Base-by-base conservation (phyloP, 352 stramenopile genomes). In the Phytopythium cucurbitacearum region DNA sequence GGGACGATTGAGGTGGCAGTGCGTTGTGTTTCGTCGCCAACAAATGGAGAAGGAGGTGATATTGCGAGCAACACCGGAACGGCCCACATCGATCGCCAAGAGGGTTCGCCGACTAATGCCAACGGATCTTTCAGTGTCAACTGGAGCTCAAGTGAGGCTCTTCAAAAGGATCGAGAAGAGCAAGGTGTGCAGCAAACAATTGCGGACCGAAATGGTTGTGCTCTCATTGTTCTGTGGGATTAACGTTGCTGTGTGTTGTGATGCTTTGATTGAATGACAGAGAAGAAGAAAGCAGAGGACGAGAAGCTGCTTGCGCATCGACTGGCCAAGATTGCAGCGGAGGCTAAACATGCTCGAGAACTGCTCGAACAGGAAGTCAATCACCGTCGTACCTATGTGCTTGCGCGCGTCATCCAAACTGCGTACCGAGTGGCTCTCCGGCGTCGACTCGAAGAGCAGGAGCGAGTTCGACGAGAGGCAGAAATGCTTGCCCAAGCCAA, bases 111-210 rank as follows among this genome's bases (percentile, higher is more conserved):
- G 21, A 28, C 3, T 21, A 46, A 58, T 34, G 33, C 16, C n/a
- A 15, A 48, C 3, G 57, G 61, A 32, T 53, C 66, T 34, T 85
- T 87, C 55, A 72, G 41, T 13, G 65, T 87, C 12, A 73, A 80
- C 42, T 87, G 73, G 73, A 83, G 71, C 46, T 79, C 73, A 3
- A 80, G 59, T 28, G 76, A 79, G 32, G 68, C 71, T 8, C 60
- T 87, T 15, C 49, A 80, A 35, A 69, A 70, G 46, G 71, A 85
- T 33, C 42, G 83, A 33, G 55, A 67, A 48, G 57, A 57, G 34
- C 76, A 84, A 67, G 73, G 71, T 82, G 12, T 28, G 21, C 21
- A 28, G 21, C 21, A 28, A 28, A 28, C 21, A 28, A 28, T 28
- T 28, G 21, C 21, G 21, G 21, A 28, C 21, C 21, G 21, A 28